Conservation (phyloP, 805 yeast species). For the Candida maesae region DNA sequence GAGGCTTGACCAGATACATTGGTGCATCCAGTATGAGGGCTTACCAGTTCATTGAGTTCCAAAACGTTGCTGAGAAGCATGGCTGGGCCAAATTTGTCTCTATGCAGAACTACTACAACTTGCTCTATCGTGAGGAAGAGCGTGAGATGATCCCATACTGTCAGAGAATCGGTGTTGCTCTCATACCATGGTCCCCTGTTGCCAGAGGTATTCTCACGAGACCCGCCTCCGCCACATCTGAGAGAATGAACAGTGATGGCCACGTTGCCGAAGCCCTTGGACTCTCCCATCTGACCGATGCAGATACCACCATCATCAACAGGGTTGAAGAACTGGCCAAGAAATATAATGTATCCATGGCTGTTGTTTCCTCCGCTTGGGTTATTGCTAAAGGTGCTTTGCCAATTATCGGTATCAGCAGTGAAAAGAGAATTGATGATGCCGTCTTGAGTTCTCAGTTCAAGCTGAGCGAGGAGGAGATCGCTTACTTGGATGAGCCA, state of each 20-base stretch:
- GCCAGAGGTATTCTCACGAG: constrained; percentile 54
- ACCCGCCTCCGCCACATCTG: constrained; percentile 27
- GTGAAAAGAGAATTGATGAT: constrained; percentile 47
- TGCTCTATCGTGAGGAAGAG: constrained; percentile 54
- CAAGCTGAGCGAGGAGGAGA: constrained; percentile 11
- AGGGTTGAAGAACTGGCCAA: constrained; percentile 52
- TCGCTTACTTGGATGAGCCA: constrained; percentile 15
- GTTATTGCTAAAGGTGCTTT: constrained; percentile 42
- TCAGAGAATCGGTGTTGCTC: constrained; percentile 44
- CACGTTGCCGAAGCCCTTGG: constrained; percentile 11
- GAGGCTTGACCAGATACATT: constrained; percentile 47
- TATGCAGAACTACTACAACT: constrained; percentile 55
- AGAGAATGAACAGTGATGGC: constrained; percentile 8
- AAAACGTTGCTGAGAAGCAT: constrained; percentile 48
- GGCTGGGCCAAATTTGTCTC: constrained; percentile 56
- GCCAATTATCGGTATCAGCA: constrained; percentile 54
- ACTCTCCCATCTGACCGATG: constrained; percentile 1
- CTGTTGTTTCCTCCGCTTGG: constrained; percentile 52
- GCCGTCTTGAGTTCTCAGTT: constrained; percentile 35
- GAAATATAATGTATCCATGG: constrained; percentile 46
- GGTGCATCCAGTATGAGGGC: constrained; percentile 63
- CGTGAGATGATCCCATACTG: constrained; percentile 56
- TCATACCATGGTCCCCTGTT: constrained; percentile 59
- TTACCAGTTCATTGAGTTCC: constrained; percentile 33
- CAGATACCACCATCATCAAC: constrained; percentile 34